Conservation (phyloP, 768 basidiomycete genomes). For the Coprinopsis strossmayeri region DNA sequence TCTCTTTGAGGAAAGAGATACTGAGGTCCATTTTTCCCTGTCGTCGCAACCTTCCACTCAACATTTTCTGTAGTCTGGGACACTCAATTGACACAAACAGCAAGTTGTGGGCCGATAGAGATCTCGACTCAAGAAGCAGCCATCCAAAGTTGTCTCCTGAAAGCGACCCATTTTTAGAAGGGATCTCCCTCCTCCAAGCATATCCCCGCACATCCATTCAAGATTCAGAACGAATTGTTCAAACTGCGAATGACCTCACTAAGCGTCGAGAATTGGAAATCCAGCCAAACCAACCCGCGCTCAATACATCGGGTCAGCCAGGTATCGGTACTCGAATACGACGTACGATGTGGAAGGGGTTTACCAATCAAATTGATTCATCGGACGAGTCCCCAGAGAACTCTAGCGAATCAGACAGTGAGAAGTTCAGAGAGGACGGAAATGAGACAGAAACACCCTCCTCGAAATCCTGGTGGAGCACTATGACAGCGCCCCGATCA, state of each 20-base stretch:
- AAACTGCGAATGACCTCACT: constrained; percentile 57
- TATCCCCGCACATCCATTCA: constrained; percentile 64
- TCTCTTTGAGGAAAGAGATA: constrained; percentile 36
- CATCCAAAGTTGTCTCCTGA: constrained; percentile 25
- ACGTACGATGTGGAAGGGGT: constrained; percentile 61
- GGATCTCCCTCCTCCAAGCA: constrained; percentile 52
- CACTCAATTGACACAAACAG: constrained; percentile 23
- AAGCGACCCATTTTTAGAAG: constrained; percentile 62
- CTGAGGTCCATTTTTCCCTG: constrained; percentile 1
- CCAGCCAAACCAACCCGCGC: constrained; percentile 25
- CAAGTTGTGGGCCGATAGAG: constrained; percentile 51
- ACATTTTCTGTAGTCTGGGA: constrained; percentile 49
- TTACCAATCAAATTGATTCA: constrained; percentile 45
- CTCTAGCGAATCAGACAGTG: constrained; percentile 30
- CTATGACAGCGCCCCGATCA: constrained; percentile 25
- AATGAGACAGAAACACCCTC: constrained; percentile 38
- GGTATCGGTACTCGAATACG: constrained; percentile 52
- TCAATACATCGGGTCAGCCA: constrained; percentile 21
- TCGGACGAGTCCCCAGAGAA: constrained; percentile 27
- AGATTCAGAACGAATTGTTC: constrained; percentile 65
- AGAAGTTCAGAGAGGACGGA: constrained; percentile 31
- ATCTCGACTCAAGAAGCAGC: constrained; percentile 17
- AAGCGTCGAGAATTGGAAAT: constrained; percentile 32
- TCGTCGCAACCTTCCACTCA: background rate
- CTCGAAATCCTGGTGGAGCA: constrained; percentile 67